Base-by-base conservation (phyloP, 495 filamentous ascomycete species). In the Melanomma pulvis-pyrius region DNA sequence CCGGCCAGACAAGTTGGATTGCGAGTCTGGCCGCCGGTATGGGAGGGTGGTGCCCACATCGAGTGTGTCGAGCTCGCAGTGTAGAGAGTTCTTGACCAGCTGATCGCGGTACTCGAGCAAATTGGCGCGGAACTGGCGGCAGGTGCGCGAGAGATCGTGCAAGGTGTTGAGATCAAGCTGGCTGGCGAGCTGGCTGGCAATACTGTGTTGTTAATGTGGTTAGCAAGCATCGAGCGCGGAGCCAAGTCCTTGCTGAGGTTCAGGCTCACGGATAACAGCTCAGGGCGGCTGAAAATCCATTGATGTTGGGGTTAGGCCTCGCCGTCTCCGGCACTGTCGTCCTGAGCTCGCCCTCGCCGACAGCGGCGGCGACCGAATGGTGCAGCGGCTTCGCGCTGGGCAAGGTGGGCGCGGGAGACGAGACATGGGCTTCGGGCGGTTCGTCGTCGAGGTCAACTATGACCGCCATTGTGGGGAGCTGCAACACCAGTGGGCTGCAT, bases 201-300 rank as follows among this genome's bases (percentile, higher is more conserved):
- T 87, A 63, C 92, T 96, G 79, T 63, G 12, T 29, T 21, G 32
- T 48, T 46, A 60, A 54, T n/a, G 44, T 65, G 47, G 69, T 76
- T 48, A 68, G 65, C 53, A 68, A 41, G 13, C 44, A 47, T 25
- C 34, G 62, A 55, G 59, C 70, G 62, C 58, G 48, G 34, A 59
- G 46, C 51, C 52, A 57, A 41, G 28, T 59, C 58, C 52, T 59
- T 61, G 59, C 46, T 67, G 26, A 52, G 58, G 62, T 65, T 65
- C 51, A 66, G 32, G 75, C 84, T 76, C 81, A 97, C 92, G 92
- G 92, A 83, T 97, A 97, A 79, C 91, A 94, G 69, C 87, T 87
- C 78, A 97, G 80, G 67, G 90, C 88, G 73, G 85, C 83, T 30
- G 91, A 89, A 79, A 93, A 88, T 59, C 81, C 80, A 78, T 86